A percentile compares a stretch with the other conserved stretches of the same genome.
These are phyloP conservation scores for Intubia oerlemansii DNA, from an alignment of 2,329 filamentous ascomycete genomes.

Conservation along the genomic window DNA sequence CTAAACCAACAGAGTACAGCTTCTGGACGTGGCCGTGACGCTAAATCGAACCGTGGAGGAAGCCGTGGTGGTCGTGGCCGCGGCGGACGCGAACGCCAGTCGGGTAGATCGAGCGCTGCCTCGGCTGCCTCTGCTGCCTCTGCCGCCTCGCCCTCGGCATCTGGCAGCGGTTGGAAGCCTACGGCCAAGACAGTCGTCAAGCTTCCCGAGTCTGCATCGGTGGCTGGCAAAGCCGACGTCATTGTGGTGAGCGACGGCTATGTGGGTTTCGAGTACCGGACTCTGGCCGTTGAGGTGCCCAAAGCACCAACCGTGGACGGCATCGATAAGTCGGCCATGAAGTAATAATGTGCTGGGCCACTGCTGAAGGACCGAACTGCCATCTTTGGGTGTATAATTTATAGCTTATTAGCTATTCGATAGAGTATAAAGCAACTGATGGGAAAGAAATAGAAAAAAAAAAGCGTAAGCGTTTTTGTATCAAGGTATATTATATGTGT, in stretches of 20 bases:
- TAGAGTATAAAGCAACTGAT: too few relatives aligned
- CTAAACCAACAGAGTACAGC: too few relatives aligned
- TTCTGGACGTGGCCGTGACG: neutral
- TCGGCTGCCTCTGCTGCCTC: too few relatives aligned
- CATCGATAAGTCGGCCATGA: conserved; percentile 16
- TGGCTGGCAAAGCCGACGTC: conserved; percentile 46
- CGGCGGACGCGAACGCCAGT: neutral
- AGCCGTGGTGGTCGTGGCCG: neutral
- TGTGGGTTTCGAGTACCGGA: conserved; percentile 42
- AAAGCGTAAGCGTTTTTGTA: too few relatives aligned
- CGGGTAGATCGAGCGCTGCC: neutral
- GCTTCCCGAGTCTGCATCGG: conserved; percentile 27
- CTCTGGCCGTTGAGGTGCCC: conserved; percentile 29
- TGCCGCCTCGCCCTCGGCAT: too few relatives aligned
- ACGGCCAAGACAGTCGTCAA: conserved; percentile 36
- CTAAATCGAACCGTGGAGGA: neutral
- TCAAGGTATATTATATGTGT: too few relatives aligned
- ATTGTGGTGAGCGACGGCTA: conserved; percentile 74
- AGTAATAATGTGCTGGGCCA: neutral
- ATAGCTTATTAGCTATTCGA: too few relatives aligned
- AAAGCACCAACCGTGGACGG: conserved; percentile 25
- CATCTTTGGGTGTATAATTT: too few relatives aligned
- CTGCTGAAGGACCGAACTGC: too few relatives aligned
- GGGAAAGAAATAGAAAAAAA: neutral
- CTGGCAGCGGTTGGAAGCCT: conserved; percentile 17